Evolutionary conservation across 345 rosid species (phyloP).

Genomic region (Kandelia obovata): DNA sequence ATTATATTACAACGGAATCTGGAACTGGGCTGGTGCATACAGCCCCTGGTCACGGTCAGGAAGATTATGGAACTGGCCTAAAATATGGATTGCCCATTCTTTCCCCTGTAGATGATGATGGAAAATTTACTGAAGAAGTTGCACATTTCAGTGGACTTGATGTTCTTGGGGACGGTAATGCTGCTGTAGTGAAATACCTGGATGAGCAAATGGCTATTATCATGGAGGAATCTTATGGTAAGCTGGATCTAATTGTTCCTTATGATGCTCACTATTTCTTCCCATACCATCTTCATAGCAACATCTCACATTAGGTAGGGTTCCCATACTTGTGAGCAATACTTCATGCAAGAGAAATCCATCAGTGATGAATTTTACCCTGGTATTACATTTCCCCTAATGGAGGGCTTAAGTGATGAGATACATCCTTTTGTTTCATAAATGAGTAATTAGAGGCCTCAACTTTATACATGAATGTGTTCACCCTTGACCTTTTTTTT

Average conservation of each 20-base stretch:
- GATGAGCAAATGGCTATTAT: conserved; percentile 60
- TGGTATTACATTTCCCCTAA: no score
- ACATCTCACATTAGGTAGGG: no score
- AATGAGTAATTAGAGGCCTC: no score
- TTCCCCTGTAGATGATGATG: conserved; percentile 90
- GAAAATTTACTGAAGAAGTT: conserved; percentile 91
- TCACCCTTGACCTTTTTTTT: no score
- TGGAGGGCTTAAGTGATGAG: no score
- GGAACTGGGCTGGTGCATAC: conserved; percentile 99
- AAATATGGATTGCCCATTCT: conserved; percentile 78
- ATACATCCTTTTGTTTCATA: no score
- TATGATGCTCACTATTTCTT: neutral
- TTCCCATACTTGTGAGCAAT: no score
- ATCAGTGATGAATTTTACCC: no score
- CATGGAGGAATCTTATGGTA: conserved; percentile 91
- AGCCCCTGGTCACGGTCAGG: conserved; percentile 99
- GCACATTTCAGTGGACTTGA: conserved; percentile 79
- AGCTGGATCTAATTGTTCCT: conserved; percentile 18
- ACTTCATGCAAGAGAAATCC: no score
- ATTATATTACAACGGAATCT: conserved; percentile 93
- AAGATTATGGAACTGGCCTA: conserved; percentile 80
- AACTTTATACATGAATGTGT: no score
- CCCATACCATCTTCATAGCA: no score
- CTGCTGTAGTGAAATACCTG: conserved; percentile 71
- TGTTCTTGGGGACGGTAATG: conserved; percentile 91